A percentile compares a stretch with the other conserved stretches of the same genome.
Conservation (phyloP, 345 rosid genomes). For the Clausena lansium region DNA sequence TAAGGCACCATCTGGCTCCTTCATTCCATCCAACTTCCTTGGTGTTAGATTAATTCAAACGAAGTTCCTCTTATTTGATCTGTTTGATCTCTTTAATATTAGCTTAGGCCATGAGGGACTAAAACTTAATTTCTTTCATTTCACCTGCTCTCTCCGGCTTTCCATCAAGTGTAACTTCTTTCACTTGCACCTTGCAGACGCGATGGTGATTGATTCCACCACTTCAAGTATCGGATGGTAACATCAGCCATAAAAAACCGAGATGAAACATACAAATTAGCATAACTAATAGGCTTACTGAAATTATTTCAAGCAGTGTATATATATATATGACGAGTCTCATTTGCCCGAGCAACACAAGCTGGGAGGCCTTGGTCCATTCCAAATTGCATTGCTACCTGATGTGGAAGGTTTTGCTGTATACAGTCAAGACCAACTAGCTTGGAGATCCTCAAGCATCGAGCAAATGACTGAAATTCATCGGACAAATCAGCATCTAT, state of each 20-base stretch:
- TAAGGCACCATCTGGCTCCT: not conserved
- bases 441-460: conserved; percentile 2
- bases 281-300: conserved; percentile 1
- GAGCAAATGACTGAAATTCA: conserved; percentile 6
- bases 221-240: conserved; percentile 19
- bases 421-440: not conserved
- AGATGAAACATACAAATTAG: conserved; percentile 14
- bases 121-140: not conserved
- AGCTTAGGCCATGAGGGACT: not conserved
- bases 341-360: not conserved
- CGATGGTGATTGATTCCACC: conserved; percentile 21
- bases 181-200: not conserved
- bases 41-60: not conserved
- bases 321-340: not conserved
- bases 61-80: not conserved
- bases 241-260: conserved; percentile 19
- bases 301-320: not conserved
- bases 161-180: not conserved
- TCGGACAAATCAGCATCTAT: not conserved
- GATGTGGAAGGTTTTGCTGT: conserved; percentile 12
- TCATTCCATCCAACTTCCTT: not conserved
- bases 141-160: not conserved
- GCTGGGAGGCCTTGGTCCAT: conserved; percentile 15
- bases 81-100: not conserved
- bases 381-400: conserved; percentile 15